A percentile compares a stretch with the other conserved stretches of the same genome.
These are phyloP conservation scores for Closterium sp. DNA, from an alignment of 139 green algal genomes.

Conservation along the genomic window DNA sequence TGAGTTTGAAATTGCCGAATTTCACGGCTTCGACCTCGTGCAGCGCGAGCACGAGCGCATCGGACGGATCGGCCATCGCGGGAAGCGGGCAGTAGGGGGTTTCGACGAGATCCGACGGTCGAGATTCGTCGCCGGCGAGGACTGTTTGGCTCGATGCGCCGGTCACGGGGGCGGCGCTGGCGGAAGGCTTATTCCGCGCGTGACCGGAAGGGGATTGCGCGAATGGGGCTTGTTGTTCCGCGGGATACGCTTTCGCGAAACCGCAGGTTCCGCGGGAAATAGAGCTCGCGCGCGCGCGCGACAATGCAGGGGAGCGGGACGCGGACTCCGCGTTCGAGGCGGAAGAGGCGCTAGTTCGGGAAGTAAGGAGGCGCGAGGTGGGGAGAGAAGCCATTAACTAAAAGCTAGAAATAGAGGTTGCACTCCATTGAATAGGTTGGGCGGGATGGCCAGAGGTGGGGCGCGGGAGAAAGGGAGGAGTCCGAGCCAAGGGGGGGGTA, in stretches of 20 bases:
- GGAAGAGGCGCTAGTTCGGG: background rate
- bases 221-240: background rate
- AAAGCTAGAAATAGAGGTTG: background rate
- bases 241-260: background rate
- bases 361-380: background rate
- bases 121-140: background rate
- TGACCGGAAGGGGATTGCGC: background rate
- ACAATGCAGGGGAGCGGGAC: background rate
- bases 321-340: background rate
- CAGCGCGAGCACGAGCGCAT: constrained; percentile 45
- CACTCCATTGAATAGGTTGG: background rate
- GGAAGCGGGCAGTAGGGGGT: background rate
- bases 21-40: constrained; percentile 86
- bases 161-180: background rate
- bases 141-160: background rate
- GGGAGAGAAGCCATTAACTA: background rate
- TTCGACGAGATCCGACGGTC: background rate
- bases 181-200: background rate
- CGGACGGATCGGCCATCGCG: constrained; percentile 22
- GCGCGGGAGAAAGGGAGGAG: too few species aligned
- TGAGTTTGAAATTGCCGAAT: constrained; percentile 98
- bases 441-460: too few species aligned
- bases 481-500: too few species aligned
- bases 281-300: background rate
- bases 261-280: background rate